These are phyloP conservation scores for Quercus variabilis DNA, from an alignment of 306 rosid genomes.

Conservation along the genomic window DNA sequence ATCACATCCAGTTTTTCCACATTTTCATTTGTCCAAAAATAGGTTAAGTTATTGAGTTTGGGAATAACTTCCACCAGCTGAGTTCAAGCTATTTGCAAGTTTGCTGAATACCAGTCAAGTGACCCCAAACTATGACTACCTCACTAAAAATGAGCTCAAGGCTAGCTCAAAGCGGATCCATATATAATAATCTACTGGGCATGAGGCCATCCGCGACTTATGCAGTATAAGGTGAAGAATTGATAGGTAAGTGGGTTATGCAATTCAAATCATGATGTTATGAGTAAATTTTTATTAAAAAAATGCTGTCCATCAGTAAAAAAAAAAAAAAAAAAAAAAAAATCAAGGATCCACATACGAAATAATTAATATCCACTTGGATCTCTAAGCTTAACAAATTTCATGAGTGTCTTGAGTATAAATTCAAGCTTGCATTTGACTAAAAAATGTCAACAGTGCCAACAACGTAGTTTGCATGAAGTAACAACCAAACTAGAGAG, in stretches of 20 bases:
- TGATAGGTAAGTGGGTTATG: background rate
- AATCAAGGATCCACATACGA: background rate
- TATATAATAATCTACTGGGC: background rate
- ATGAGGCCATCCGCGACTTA: background rate
- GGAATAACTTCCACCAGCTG: background rate
- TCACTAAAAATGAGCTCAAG: background rate
- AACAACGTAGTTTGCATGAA: background rate
- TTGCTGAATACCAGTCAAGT: background rate
- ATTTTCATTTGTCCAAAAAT: background rate
- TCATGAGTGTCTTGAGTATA: background rate
- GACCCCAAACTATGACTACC: background rate
- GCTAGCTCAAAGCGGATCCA: background rate
- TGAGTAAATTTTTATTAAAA: background rate
- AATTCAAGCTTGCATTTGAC: background rate
- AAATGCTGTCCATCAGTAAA: background rate
- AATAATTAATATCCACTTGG: background rate
- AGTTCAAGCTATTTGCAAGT: background rate
- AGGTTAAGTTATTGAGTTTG: background rate
- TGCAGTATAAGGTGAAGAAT: background rate
- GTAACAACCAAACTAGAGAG: background rate
- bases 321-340: background rate
- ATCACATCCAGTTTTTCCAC: background rate
- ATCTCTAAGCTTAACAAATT: background rate
- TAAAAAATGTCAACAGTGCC: background rate
- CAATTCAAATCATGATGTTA: background rate